These are phyloP conservation scores for Pichia californica DNA, from an alignment of 805 yeast genomes.

Conservation along the genomic window DNA sequence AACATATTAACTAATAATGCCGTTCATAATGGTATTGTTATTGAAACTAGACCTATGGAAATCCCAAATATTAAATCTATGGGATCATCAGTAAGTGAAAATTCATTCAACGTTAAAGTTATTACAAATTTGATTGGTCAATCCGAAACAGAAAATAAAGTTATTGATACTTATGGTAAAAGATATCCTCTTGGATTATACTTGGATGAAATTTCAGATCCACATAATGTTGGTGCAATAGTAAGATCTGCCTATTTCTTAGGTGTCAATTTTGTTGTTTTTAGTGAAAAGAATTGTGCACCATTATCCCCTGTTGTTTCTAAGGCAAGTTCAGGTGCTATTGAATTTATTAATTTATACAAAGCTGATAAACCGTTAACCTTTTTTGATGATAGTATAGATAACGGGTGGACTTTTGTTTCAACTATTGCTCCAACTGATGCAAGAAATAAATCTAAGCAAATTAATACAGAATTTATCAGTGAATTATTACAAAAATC, in stretches of 20 bases:
- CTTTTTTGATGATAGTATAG: constrained; percentile 50
- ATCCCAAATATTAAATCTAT: constrained; percentile 11
- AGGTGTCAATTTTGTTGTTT: constrained; percentile 73
- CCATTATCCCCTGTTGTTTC: constrained; percentile 70
- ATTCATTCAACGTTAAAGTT: constrained; percentile 3
- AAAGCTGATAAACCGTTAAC: constrained; percentile 50
- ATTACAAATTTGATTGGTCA: neutral
- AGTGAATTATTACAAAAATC: constrained; percentile 34
- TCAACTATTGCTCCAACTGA: constrained; percentile 45
- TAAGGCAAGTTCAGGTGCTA: constrained; percentile 80
- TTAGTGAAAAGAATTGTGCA: constrained; percentile 67
- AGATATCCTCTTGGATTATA: constrained; percentile 62
- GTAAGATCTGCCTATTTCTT: constrained; percentile 72
- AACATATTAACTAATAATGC: constrained; percentile 57
- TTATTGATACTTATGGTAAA: constrained; percentile 14
- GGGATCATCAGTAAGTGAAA: neutral
- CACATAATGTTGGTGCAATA: constrained; percentile 83
- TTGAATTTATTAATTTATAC: constrained; percentile 64
- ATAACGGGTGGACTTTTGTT: constrained; percentile 66
- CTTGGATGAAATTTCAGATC: constrained; percentile 76
- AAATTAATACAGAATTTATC: constrained; percentile 31
- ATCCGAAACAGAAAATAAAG: neutral
- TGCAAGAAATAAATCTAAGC: constrained; percentile 13
- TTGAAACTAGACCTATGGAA: constrained; percentile 54
- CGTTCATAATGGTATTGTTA: constrained; percentile 75